Evolutionary conservation across 371 early-diverging fungal genomes (phyloP), one percentile per base, ranked within the genome.

Genomic region (Gilbertella persicaria): DNA sequence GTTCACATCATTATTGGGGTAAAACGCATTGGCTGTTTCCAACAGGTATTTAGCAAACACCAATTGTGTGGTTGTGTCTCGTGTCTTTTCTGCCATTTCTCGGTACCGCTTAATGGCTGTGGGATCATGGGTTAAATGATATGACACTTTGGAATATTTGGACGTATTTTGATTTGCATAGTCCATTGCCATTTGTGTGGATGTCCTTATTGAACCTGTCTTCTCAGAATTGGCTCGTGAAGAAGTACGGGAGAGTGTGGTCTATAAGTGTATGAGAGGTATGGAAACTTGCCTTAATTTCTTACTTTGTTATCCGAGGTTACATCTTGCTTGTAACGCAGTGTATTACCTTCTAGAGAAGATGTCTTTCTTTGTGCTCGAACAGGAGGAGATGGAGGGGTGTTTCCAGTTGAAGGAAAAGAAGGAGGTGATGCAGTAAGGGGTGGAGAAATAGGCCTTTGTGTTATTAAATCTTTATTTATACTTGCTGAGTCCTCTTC

Each of bases 11-110:
- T 42, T 42, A 10, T 7, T 17, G 0, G 53, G 37, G 12, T 49
- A 42, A 21, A 36, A 55, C 5, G 49, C 42, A 17, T 49, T 48
- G 20, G 72, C 65, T 46, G 79, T 75, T 53, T 86, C 82, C 6
- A 91, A 62, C 24, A 91, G 59, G 53, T 87, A 89, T 55, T 88
- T 88, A 20, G 92, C 95, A 76, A 92, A 94, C 38, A 84, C 83
- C 5, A 94, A 73, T 71, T 91, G 94, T 19, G 87, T 80, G 0
- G 61, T 77, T 0, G 91, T 88, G 63, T 94, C 94, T 35, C 80
- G 77, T 47, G 83, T 84, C 30, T 79, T 82, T 61, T 83, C 85
- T 0, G 92, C 92, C 48, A 86, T 83, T 23, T 84, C 83, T 6
- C 89, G 78, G 51, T 89, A 89, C 50, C 71, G 60, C 53, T 81